phyloP scores from a whole-genome alignment of 352 stramenopile species.

The Blastocystis sp. region DNA sequence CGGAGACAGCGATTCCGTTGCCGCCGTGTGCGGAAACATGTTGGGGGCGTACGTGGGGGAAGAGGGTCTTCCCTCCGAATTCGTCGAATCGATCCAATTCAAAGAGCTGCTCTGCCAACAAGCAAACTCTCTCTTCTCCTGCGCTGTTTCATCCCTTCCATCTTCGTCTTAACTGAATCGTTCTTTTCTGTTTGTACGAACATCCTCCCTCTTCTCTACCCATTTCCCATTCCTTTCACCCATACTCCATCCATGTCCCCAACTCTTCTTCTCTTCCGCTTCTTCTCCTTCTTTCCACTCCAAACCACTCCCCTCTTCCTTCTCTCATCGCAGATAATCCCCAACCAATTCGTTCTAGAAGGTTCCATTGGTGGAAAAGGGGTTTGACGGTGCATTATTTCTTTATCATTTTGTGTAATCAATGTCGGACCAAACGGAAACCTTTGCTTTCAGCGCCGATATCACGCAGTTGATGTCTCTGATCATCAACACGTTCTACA shows the following conservation, averaged over 20 bases:
- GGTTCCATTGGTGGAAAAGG: not conserved
- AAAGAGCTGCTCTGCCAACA: not conserved
- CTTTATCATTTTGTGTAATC: slow-evolving; percentile 3
- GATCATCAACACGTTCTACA: slow-evolving; percentile 94
- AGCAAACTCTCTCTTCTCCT: not conserved
- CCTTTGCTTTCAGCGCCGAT: slow-evolving; percentile 95
- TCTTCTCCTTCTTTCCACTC: too few relatives aligned
- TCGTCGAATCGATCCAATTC: not conserved
- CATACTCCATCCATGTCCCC: too few relatives aligned
- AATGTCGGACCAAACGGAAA: slow-evolving; percentile 76
- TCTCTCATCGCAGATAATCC: too few relatives aligned
- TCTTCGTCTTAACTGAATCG: too few relatives aligned
- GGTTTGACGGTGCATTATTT: not conserved
- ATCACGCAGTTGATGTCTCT: slow-evolving; percentile 98
- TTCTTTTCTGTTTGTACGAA: too few relatives aligned
- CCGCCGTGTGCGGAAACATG: not conserved
- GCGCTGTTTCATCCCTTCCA: too few relatives aligned
- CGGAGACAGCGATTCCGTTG: slow-evolving; percentile 33
- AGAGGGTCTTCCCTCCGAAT: slow-evolving; percentile 9
- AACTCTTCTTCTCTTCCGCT: too few relatives aligned
- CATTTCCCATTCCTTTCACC: too few relatives aligned
- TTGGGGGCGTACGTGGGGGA: not conserved
- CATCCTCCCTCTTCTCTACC: too few relatives aligned
- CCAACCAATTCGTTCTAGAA: not conserved
- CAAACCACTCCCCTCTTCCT: too few relatives aligned